Percentiles rank a stretch among this genome's conserved stretches.
Conservation (phyloP, 495 filamentous ascomycete species). For the Aspergillus incahuasiensis region DNA sequence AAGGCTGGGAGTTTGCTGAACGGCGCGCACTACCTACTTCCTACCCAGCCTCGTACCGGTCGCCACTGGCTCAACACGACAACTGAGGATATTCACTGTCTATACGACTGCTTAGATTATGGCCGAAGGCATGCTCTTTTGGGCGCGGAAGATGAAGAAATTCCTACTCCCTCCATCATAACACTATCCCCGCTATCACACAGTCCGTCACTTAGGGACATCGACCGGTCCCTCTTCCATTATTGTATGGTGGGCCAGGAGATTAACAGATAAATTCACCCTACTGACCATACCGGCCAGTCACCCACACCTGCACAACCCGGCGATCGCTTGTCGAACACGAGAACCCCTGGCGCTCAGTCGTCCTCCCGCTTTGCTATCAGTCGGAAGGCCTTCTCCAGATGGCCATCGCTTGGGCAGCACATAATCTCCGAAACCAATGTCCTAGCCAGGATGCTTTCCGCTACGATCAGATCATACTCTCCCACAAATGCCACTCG, state of each 20-base stretch:
- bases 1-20: not conserved
- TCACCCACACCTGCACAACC: not conserved
- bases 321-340: not conserved
- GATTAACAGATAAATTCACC: too few species aligned
- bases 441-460: not conserved
- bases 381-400: conserved; percentile 3
- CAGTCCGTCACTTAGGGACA: not conserved
- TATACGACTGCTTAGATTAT: not conserved
- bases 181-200: not conserved
- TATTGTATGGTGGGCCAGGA: not conserved
- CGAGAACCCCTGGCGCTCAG: conserved; percentile 5
- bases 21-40: not conserved
- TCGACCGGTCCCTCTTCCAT: not conserved
- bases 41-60: not conserved
- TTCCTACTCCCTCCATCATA: not conserved
- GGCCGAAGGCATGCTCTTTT: not conserved
- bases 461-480: not conserved
- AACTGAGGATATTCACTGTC: not conserved
- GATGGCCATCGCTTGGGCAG: conserved; percentile 5
- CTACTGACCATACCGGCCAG: not conserved
- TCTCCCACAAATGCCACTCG: conserved; percentile 1
- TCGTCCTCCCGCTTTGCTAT: not conserved
- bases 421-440: conserved; percentile 5
- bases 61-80: conserved; percentile 1
- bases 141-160: not conserved